phyloP scores from a whole-genome alignment of 1,284 basidiomycete genomes.

The Heterobasidion parviporum region DNA sequence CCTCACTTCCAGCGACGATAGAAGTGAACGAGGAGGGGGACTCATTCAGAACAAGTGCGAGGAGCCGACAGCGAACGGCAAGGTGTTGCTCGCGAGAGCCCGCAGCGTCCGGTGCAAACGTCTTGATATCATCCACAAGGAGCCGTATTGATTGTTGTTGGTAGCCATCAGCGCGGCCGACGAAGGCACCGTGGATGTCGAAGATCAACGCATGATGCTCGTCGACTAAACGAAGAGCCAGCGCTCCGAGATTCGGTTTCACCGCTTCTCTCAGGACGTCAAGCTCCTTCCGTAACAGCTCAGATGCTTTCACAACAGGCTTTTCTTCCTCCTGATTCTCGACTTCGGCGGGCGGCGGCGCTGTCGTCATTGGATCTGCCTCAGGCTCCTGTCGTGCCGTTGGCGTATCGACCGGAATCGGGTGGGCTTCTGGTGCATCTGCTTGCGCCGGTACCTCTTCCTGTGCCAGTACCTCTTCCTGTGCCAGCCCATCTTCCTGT shows the following conservation, averaged over 20 bases:
- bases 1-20: constrained; percentile 32
- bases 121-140: constrained; percentile 66
- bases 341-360: constrained; percentile 16
- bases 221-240: constrained; percentile 75
- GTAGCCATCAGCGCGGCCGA: constrained; percentile 50
- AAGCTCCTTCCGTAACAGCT: constrained; percentile 18
- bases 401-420: constrained; percentile 9
- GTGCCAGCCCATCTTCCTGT: background rate
- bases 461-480: background rate
- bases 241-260: constrained; percentile 30
- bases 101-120: constrained; percentile 57
- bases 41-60: constrained; percentile 80
- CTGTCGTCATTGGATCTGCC: constrained; percentile 18
- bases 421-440: background rate
- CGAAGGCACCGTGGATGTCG: constrained; percentile 79
- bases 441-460: background rate
- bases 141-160: constrained; percentile 55
- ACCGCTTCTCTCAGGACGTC: constrained; percentile 55
- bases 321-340: constrained; percentile 15
- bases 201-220: constrained; percentile 84
- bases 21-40: constrained; percentile 46
- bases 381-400: constrained; percentile 23
- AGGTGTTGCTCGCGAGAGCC: constrained; percentile 67
- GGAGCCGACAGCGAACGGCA: constrained; percentile 74
- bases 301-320: too few species aligned